Base-by-base conservation (phyloP, 176 grass and related monocot species). In the Musa itinerans region DNA sequence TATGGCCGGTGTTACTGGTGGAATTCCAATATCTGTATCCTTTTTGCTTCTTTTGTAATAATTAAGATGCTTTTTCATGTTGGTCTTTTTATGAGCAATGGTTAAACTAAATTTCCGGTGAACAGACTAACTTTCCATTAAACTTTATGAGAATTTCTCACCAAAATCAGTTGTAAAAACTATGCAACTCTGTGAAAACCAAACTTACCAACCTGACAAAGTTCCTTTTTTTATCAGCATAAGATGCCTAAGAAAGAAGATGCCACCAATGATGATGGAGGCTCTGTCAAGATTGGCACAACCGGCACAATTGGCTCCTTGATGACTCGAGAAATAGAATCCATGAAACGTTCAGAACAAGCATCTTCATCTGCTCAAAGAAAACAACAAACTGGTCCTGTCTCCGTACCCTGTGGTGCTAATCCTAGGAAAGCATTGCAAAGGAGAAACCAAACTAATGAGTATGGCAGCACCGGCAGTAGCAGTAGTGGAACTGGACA, bases 231-330 rank as follows among this genome's bases (percentile, higher is more conserved):
- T 17, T 26, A 16, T 48, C 9, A 48, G 9, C 8, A 72, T 6
- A 34, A 26, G 12, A 80, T 80, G 68, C 21, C 68, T 64, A 19
- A 25, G 3, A 50, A 34, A 52, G 51, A 56, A 62, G 67, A 73
- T 13, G n/a, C 12, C 7, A 2, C 17, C 26, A 20, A 53, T 34
- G 19, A 5, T 2, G 22, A 73, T 80, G 82, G 69, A 19, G 66
- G 53, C 65, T 26, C 56, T 3, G 69, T 99, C 54, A 89, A 84
- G 52, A 86, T 99, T 16, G 96, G 96, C 4, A 84, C 91, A 16
- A 99, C 83, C 0, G 96, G 96, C 57, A 99, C 91, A 54, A 89
- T 99, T 10, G 85, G 86, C 27, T 89, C 96, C 19, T 88, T 99
- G 24, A 92, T 99, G 86, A 84, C 85, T 21, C 88, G 84, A 53